Conservation (phyloP, 768 basidiomycete species). For the Fistulinella prunicolor region DNA sequence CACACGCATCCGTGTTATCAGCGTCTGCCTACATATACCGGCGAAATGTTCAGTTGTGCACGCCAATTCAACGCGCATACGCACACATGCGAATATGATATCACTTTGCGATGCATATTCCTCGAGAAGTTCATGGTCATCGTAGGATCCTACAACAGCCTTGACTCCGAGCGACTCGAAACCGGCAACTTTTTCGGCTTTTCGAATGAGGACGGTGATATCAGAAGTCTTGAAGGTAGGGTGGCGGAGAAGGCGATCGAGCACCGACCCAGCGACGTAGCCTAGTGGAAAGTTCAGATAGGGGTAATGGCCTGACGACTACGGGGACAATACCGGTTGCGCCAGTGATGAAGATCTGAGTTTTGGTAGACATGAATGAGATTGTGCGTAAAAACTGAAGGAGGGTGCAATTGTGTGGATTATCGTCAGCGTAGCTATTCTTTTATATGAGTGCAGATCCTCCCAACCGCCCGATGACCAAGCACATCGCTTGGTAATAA, state of each 20-base stretch:
- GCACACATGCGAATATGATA: conserved; percentile 41
- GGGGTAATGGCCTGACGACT: not conserved
- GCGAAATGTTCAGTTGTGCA: no score
- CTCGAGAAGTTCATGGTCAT: conserved; percentile 42
- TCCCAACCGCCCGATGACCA: no score
- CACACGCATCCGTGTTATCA: conserved; percentile 44
- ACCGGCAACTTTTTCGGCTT: conserved; percentile 20
- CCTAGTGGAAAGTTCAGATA: conserved; percentile 18
- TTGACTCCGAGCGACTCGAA: conserved; percentile 27
- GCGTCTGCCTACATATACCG: conserved; percentile 44
- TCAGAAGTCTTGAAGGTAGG: conserved; percentile 19
- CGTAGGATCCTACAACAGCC: conserved; percentile 41
- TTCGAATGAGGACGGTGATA: conserved; percentile 31
- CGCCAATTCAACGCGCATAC: no score
- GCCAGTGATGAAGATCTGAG: conserved; percentile 19
- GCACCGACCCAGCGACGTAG: conserved; percentile 33
- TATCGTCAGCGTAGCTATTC: no score
- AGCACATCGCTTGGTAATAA: no score
- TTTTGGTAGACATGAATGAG: conserved; percentile 17
- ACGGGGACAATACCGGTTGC: conserved; percentile 15
- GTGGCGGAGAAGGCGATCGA: conserved; percentile 31
- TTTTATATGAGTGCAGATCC: not conserved
- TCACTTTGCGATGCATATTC: conserved; percentile 44
- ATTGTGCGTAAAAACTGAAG: not conserved
- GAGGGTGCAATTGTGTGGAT: no score